Percentiles rank a stretch among this genome's conserved stretches.
phyloP scores from a whole-genome alignment of 345 rosid species.

The Populus deltoides region DNA sequence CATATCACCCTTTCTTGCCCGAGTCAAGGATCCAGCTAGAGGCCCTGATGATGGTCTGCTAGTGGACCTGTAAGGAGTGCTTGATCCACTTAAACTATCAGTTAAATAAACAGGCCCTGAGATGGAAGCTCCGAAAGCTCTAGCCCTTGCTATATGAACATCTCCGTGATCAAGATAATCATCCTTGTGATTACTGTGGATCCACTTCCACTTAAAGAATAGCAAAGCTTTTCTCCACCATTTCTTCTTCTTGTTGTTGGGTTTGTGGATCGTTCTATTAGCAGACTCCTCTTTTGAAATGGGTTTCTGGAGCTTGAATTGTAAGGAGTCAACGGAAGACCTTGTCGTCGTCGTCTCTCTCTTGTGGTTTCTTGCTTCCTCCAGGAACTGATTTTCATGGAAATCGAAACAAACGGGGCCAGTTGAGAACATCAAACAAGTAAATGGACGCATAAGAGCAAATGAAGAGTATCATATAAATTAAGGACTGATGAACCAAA shows the following conservation, averaged over 20 bases:
- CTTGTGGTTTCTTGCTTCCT: slow-evolving; percentile 74
- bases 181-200: slow-evolving; percentile 13
- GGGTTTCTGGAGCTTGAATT: slow-evolving; percentile 89
- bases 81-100: slow-evolving; percentile 64
- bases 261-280: slow-evolving; percentile 34
- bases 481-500: not conserved
- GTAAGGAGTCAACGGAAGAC: slow-evolving; percentile 43
- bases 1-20: slow-evolving; percentile 43
- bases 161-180: slow-evolving; percentile 14
- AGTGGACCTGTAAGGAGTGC: slow-evolving; percentile 52
- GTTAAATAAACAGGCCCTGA: slow-evolving; percentile 74
- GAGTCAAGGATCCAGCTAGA: slow-evolving; percentile 57
- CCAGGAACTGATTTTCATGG: slow-evolving; percentile 45
- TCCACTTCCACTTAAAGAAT: slow-evolving; percentile 63
- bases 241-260: slow-evolving; percentile 56
- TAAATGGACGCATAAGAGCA: no score
- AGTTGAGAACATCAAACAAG: not conserved
- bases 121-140: slow-evolving; percentile 45
- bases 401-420: not conserved
- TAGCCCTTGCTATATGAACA: slow-evolving; percentile 43
- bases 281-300: slow-evolving; percentile 60
- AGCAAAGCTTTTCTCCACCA: slow-evolving; percentile 83
- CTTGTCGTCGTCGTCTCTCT: slow-evolving; percentile 32
- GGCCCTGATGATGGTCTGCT: slow-evolving; percentile 63
- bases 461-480: not conserved